These are phyloP conservation scores for Xylaria cubensis DNA, from an alignment of 495 filamentous ascomycete species.

Conservation along the genomic window DNA sequence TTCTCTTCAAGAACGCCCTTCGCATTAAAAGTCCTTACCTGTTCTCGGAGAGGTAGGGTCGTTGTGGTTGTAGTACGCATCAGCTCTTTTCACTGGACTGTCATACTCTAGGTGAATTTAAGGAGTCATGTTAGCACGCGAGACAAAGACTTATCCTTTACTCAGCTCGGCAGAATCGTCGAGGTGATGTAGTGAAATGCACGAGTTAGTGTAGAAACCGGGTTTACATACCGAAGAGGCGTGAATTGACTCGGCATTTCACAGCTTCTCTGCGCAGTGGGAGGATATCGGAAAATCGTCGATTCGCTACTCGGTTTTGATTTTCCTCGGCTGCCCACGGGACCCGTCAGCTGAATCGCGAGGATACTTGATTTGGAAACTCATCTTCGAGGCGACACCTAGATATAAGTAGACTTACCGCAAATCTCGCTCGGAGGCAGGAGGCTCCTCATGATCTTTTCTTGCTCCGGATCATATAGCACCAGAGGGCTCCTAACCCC, in stretches of 20 bases:
- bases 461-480: not conserved
- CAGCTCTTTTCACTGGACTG: not conserved
- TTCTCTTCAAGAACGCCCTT: not conserved
- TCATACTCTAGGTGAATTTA: not conserved
- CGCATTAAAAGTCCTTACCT: not conserved
- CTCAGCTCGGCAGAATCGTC: too few species aligned
- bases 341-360: not conserved
- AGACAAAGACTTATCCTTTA: not conserved
- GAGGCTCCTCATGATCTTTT: constrained; percentile 1
- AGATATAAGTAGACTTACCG: not conserved
- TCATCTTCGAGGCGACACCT: not conserved
- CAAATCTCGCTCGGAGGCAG: constrained; percentile 12
- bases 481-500: not conserved
- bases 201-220: not conserved
- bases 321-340: constrained; percentile 17
- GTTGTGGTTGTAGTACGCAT: not conserved
- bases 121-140: not conserved
- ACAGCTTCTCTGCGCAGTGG: not conserved
- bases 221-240: constrained; percentile 10
- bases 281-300: constrained; percentile 1
- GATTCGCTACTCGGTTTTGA: not conserved
- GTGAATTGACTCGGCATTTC: not conserved
- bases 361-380: not conserved
- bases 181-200: not conserved
- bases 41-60: not conserved